Percentiles rank a stretch among this genome's conserved stretches.
phyloP scores from a whole-genome alignment of 345 rosid genomes.

The Firmiana major region DNA sequence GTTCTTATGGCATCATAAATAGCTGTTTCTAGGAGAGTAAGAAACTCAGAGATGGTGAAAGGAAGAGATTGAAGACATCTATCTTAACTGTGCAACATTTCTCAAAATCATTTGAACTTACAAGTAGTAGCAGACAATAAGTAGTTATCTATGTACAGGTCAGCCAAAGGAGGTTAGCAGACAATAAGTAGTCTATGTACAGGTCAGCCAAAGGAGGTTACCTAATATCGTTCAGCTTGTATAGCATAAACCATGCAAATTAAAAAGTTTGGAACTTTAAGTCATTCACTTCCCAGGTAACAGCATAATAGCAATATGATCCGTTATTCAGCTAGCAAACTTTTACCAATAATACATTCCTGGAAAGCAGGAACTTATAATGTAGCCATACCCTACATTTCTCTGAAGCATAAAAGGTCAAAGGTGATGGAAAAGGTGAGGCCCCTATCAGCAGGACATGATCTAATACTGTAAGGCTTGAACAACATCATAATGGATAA shows the following conservation, averaged over 20 bases:
- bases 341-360: too few species aligned
- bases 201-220: neutral
- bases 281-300: neutral
- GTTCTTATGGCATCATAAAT: neutral
- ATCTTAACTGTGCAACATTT: neutral
- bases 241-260: neutral
- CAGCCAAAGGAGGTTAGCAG: neutral
- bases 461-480: neutral
- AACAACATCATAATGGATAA: too few species aligned
- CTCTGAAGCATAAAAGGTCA: neutral
- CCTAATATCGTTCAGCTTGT: neutral
- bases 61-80: neutral
- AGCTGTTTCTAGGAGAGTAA: neutral
- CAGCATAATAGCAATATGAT: too few species aligned
- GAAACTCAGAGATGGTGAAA: neutral
- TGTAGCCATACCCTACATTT: neutral
- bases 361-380: too few species aligned
- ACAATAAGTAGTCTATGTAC: neutral
- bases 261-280: neutral
- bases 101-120: neutral
- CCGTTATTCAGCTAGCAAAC: too few species aligned
- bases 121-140: neutral
- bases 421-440: neutral
- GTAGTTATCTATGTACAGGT: neutral
- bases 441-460: neutral